These are phyloP conservation scores for Phytopythium sindhum DNA, from an alignment of 352 stramenopile species.

Conservation along the genomic window DNA sequence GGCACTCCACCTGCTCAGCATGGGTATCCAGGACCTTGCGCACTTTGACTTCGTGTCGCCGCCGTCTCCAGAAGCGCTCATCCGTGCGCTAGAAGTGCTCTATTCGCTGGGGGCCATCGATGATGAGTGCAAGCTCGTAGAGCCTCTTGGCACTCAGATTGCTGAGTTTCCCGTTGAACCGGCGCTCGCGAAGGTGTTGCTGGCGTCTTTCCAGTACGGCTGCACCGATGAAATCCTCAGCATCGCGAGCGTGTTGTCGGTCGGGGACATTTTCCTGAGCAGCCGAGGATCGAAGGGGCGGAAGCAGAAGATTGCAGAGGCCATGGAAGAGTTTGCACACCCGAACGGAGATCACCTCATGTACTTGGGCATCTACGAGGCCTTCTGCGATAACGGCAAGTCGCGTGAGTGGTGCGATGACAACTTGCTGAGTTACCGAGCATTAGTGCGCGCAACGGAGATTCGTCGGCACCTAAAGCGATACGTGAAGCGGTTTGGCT, in stretches of 20 bases:
- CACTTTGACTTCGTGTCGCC: slow-evolving; percentile 85
- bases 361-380: slow-evolving; percentile 67
- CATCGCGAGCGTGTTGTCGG: slow-evolving; percentile 95
- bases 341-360: slow-evolving; percentile 68
- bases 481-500: slow-evolving; percentile 58
- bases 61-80: slow-evolving; percentile 63
- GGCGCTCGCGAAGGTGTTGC: slow-evolving; percentile 64
- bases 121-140: slow-evolving; percentile 48
- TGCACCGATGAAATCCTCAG: slow-evolving; percentile 94
- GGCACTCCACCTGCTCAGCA: slow-evolving; percentile 70
- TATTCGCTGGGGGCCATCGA: slow-evolving; percentile 70
- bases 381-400: slow-evolving; percentile 64
- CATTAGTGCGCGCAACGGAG: slow-evolving; percentile 58
- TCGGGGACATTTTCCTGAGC: slow-evolving; percentile 83
- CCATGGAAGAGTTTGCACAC: slow-evolving; percentile 66
- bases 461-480: slow-evolving; percentile 65
- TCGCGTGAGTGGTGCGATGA: slow-evolving; percentile 75
- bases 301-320: slow-evolving; percentile 60
- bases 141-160: slow-evolving; percentile 93
- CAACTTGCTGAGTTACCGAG: slow-evolving; percentile 53
- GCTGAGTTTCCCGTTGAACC: slow-evolving; percentile 97
- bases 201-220: slow-evolving; percentile 55
- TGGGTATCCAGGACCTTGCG: slow-evolving; percentile 83
- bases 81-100: slow-evolving; percentile 65
- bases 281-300: slow-evolving; percentile 59